A percentile compares a stretch with the other conserved stretches of the same genome.
phyloP scores from a whole-genome alignment of 202 grass and related monocot genomes.

The Saccharum hybrid region DNA sequence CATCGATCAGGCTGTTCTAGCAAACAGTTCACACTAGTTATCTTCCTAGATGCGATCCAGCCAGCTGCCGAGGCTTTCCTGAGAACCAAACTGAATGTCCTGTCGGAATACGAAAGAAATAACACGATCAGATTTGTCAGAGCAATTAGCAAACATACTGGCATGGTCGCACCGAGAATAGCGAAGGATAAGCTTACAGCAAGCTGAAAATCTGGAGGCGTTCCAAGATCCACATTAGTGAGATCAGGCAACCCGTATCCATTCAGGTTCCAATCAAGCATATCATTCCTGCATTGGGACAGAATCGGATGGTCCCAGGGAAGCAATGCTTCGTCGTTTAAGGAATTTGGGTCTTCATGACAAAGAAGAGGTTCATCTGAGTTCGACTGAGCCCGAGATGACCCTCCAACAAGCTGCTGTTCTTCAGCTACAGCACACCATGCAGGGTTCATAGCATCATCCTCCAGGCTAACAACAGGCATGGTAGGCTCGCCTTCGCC shows the following conservation, averaged over 20 bases:
- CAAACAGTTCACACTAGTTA: not conserved
- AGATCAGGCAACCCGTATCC: constrained; percentile 50
- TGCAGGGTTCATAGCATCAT: constrained; percentile 49
- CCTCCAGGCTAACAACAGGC: constrained; percentile 40
- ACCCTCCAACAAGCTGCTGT: constrained; percentile 40
- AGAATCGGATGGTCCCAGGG: constrained; percentile 53
- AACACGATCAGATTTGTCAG: constrained; percentile 28
- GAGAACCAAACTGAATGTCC: constrained; percentile 78
- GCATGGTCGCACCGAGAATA: not conserved
- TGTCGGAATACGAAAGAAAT: constrained; percentile 25
- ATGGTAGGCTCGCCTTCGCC: constrained; percentile 36
- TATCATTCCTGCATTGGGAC: constrained; percentile 41
- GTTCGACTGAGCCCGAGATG: constrained; percentile 29
- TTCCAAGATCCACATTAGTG: constrained; percentile 49
- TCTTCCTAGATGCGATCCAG: constrained; percentile 54
- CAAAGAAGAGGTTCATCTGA: constrained; percentile 58
- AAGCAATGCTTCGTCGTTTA: constrained; percentile 40
- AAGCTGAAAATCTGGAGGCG: constrained; percentile 68
- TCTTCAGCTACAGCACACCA: constrained; percentile 50
- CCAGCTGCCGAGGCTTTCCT: constrained; percentile 75
- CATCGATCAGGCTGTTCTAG: constrained; percentile 7
- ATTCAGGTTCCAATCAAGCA: constrained; percentile 32
- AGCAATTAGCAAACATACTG: constrained; percentile 6
- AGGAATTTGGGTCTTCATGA: constrained; percentile 59
- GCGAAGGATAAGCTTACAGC: constrained; percentile 54